Percentiles rank a stretch among this genome's conserved stretches.
Evolutionary conservation across 2,329 filamentous ascomycete genomes (phyloP).

Genomic region (Knoxdaviesia proteae): DNA sequence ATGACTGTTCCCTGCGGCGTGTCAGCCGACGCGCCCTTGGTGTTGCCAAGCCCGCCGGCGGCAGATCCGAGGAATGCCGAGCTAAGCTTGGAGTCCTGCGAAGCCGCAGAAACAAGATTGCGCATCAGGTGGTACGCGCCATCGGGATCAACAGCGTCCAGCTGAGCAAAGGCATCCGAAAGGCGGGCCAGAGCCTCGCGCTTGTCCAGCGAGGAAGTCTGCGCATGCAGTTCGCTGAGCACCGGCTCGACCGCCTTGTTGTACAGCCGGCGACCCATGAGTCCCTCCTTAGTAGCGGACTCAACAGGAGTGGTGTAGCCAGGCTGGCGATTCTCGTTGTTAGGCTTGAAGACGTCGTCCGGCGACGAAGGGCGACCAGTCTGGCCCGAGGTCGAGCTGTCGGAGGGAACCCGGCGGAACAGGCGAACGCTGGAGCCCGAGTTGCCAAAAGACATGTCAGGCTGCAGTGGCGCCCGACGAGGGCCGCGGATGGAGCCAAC

Average conservation of each 20-base stretch:
- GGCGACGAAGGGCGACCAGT: conserved; percentile 14
- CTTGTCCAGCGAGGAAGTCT: conserved; percentile 45
- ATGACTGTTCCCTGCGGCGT: conserved; percentile 35
- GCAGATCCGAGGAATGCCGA: conserved; percentile 20
- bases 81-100: conserved; percentile 45
- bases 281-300: conserved; percentile 55
- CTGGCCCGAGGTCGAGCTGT: conserved; percentile 29
- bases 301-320: conserved; percentile 23
- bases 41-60: background rate
- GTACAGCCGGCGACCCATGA: conserved; percentile 65
- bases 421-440: conserved; percentile 77
- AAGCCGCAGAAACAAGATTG: conserved; percentile 52
- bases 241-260: conserved; percentile 63
- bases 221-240: conserved; percentile 71
- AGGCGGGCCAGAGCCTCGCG: conserved; percentile 67
- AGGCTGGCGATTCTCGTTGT: conserved; percentile 45
- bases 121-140: conserved; percentile 72
- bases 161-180: conserved; percentile 64
- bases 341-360: conserved; percentile 16
- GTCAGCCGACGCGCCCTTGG: conserved; percentile 2
- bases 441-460: conserved; percentile 88
- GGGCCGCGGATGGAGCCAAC: conserved; percentile 3
- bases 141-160: conserved; percentile 79
- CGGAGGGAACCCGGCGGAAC: conserved; percentile 69
- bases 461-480: conserved; percentile 39